Base-by-base conservation (phyloP, 208 protist species). In the Phytomonas serpens region DNA sequence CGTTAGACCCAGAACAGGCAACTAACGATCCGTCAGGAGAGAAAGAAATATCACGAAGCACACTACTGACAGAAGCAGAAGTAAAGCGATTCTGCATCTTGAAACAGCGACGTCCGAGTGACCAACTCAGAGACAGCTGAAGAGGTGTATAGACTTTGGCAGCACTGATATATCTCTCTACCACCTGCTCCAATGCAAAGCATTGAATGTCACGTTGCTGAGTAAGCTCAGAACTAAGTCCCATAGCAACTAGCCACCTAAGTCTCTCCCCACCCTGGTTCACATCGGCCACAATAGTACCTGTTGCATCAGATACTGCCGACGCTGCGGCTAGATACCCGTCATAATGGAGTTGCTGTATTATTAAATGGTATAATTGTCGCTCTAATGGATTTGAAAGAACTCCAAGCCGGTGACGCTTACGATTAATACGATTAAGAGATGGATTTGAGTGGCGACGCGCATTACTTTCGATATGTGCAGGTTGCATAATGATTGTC, bases 271-370 rank as follows among this genome's bases (percentile, higher is more conserved):
- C 84, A 47, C 84, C 68, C 9, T 73, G 64, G 40, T 93, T 79
- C 16, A 93, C 75, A 32, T 71, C 40, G 6, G 78, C 76, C 30
- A 92, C 84, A 40, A 83, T 75, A 52, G 84, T 73, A n/a, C 86
- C 84, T 0, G 88, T 92, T 6, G 88, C 84, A 32, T 93, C 86
- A 10, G 86, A 88, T 19, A 95, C 87, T 19, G 86, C 78, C 1
- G 86, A 80, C 10, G 90, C 86, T 0, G 90, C 88, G 3, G 82
- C 80, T 3, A 93, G 37, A 67, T 79, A 93, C 14, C 90, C 90
- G 73, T 95, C 90, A 69, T 92, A 80, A 57, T 93, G 87, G 19
- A 95, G 79, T 73, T 95, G 90, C 0, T 84, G 81, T 32, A 95
- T 79, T 9, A 93, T 81, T 75, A 93, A 76, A 72, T 89, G 80